phyloP scores from a whole-genome alignment of 768 basidiomycete genomes.

The Lentinula edodes region DNA sequence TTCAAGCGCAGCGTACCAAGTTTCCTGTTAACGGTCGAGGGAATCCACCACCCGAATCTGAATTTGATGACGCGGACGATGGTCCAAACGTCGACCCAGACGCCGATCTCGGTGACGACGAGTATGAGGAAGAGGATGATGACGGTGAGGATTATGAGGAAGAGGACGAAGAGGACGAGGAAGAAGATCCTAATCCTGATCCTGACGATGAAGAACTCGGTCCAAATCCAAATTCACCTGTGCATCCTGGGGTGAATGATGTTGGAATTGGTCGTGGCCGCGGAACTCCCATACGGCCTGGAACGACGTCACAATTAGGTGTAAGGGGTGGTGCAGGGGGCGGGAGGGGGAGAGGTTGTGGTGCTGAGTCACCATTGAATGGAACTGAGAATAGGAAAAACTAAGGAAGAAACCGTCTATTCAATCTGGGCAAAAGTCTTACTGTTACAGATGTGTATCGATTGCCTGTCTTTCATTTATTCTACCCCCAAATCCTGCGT shows the following conservation, averaged over 20 bases:
- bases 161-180: conserved; percentile 53
- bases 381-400: neutral
- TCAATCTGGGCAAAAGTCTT: conserved; percentile 76
- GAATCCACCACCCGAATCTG: conserved; percentile 29
- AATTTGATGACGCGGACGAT: conserved; percentile 30
- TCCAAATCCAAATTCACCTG: neutral
- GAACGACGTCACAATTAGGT: neutral
- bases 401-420: conserved; percentile 58
- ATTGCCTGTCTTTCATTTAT: conserved; percentile 2
- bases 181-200: conserved; percentile 26
- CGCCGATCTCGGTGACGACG: conserved; percentile 50
- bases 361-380: neutral
- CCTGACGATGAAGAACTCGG: neutral
- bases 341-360: neutral
- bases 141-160: conserved; percentile 62
- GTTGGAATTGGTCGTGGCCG: neutral
- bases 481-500: neutral
- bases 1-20: neutral
- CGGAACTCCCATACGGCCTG: neutral
- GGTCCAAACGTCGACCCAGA: conserved; percentile 38
- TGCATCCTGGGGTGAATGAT: neutral
- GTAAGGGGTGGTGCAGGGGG: neutral
- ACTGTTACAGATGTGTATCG: conserved; percentile 68
- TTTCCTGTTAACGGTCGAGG: conserved; percentile 6
- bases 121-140: conserved; percentile 55